These are phyloP conservation scores for Naganishia cerealis DNA, from an alignment of 1,284 basidiomycete species.

Conservation along the genomic window DNA sequence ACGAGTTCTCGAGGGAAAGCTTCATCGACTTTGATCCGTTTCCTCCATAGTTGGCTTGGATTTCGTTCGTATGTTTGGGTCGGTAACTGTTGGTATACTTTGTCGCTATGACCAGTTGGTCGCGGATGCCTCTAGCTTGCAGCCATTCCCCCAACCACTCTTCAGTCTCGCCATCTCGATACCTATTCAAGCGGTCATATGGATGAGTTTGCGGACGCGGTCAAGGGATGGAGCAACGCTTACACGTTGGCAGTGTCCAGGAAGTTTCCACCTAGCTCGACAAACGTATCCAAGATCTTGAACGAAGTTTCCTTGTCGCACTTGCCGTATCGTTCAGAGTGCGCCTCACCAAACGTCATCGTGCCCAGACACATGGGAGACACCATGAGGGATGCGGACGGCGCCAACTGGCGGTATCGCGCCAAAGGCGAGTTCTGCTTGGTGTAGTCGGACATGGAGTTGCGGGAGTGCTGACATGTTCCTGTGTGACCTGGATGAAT, in stretches of 20 bases:
- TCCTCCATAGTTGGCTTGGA: slow-evolving; percentile 45
- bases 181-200: slow-evolving; percentile 27
- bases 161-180: slow-evolving; percentile 52
- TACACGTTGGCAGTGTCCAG: slow-evolving; percentile 48
- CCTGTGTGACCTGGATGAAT: no score
- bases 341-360: slow-evolving; percentile 57
- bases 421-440: slow-evolving; percentile 3
- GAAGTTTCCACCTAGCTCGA: slow-evolving; percentile 46
- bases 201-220: no score
- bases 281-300: slow-evolving; percentile 44
- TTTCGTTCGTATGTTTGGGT: slow-evolving; percentile 12
- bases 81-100: slow-evolving; percentile 41
- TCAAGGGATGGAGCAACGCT: not conserved
- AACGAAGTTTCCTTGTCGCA: slow-evolving; percentile 33
- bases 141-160: slow-evolving; percentile 56
- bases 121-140: slow-evolving; percentile 45
- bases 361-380: slow-evolving; percentile 59
- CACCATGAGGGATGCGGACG: slow-evolving; percentile 40
- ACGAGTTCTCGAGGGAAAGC: slow-evolving; percentile 41
- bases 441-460: no score
- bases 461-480: no score
- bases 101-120: slow-evolving; percentile 42
- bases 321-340: slow-evolving; percentile 5
- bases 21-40: slow-evolving; percentile 44
- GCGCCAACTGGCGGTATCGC: slow-evolving; percentile 1